phyloP scores from a whole-genome alignment of 2,329 filamentous ascomycete genomes.

The Nannizziopsis barbatae region DNA sequence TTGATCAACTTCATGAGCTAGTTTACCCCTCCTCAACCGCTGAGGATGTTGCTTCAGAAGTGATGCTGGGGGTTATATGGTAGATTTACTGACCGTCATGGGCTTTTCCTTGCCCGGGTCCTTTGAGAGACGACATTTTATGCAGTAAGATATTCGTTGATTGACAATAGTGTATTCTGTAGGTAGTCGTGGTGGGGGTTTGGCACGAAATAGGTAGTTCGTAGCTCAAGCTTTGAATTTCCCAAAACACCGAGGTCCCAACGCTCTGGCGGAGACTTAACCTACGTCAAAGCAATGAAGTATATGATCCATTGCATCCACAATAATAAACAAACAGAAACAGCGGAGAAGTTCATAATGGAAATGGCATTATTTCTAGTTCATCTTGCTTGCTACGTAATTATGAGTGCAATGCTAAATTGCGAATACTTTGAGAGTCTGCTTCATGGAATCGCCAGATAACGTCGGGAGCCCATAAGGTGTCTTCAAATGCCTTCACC shows the following conservation, averaged over 20 bases:
- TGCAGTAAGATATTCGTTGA: not conserved
- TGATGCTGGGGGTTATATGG: not conserved
- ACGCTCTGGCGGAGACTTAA: not conserved
- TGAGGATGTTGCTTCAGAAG: not conserved
- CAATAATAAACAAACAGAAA: no score
- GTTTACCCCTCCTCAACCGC: not conserved
- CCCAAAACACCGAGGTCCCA: not conserved
- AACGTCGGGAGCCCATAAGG: no score
- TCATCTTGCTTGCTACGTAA: no score
- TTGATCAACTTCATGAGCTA: not conserved
- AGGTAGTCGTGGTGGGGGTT: not conserved
- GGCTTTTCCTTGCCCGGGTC: conserved; percentile 47
- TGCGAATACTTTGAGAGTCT: no score
- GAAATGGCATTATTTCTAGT: no score
- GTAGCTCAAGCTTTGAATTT: not conserved
- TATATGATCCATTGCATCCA: no score
- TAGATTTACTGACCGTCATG: conserved; percentile 42
- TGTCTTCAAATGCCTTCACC: not conserved
- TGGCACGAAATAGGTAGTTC: not conserved
- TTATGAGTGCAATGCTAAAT: no score
- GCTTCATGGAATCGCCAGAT: no score
- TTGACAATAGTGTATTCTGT: not conserved
- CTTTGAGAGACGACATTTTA: conserved; percentile 49
- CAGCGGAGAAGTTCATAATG: no score
- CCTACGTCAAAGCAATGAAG: no score